A percentile compares a stretch with the other conserved stretches of the same genome.
phyloP scores from a whole-genome alignment of 768 basidiomycete species.

The Suillus lakei region DNA sequence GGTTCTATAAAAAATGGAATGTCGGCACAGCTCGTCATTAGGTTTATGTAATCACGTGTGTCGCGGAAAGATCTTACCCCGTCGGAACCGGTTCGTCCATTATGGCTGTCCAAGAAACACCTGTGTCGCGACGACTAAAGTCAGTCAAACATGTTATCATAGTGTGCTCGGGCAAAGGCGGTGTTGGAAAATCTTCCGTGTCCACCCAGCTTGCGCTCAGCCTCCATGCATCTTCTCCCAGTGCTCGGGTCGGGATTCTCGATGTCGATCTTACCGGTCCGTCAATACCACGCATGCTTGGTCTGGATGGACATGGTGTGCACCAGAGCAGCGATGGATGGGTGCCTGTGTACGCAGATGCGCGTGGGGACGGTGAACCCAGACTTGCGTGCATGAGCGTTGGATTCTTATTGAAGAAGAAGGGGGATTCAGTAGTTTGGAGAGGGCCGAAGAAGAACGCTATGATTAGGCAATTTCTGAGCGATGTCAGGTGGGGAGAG shows the following conservation, averaged over 20 bases:
- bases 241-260: slow-evolving; percentile 81
- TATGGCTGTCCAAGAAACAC: slow-evolving; percentile 49
- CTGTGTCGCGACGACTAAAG: slow-evolving; percentile 72
- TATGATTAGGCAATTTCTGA: slow-evolving; percentile 95
- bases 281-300: slow-evolving; percentile 94
- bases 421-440: slow-evolving; percentile 96
- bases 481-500: slow-evolving; percentile 94
- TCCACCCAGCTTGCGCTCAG: slow-evolving; percentile 90
- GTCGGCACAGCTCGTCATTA: neutral
- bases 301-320: slow-evolving; percentile 83
- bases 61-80: neutral
- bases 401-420: slow-evolving; percentile 89
- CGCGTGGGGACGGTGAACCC: slow-evolving; percentile 51
- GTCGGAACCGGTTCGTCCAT: neutral
- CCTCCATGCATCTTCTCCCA: slow-evolving; percentile 71
- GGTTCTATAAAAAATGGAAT: neutral
- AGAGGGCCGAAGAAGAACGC: slow-evolving; percentile 98
- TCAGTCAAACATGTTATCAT: slow-evolving; percentile 86
- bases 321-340: slow-evolving; percentile 96
- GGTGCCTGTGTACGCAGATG: slow-evolving; percentile 97
- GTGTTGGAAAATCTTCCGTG: slow-evolving; percentile 98
- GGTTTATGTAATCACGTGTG: slow-evolving; percentile 8
- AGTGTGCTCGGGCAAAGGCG: slow-evolving; percentile 96
- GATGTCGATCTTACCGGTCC: slow-evolving; percentile 95
- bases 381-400: slow-evolving; percentile 95